Conservation (phyloP, 345 rosid species). For the Barbarea vulgaris region DNA sequence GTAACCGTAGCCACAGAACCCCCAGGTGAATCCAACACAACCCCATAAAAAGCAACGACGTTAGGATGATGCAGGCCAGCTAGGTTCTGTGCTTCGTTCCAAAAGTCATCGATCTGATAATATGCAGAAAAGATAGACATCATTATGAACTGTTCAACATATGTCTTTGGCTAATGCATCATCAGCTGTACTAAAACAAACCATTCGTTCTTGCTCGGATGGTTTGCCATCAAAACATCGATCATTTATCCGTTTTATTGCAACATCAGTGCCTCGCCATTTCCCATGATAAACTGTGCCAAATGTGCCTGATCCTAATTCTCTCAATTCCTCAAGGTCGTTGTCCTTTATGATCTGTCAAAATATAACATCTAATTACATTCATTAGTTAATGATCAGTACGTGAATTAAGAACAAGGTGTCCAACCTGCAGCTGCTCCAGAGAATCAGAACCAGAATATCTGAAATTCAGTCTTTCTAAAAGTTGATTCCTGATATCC, state of each 20-base stretch:
- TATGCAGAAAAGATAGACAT: neutral
- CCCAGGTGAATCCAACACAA: conserved; percentile 11
- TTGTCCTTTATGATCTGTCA: neutral
- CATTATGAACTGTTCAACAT: conserved; percentile 1
- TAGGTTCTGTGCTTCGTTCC: conserved; percentile 11
- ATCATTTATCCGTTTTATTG: conserved; percentile 12
- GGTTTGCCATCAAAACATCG: conserved; percentile 14
- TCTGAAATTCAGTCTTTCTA: neutral
- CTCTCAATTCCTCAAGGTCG: neutral
- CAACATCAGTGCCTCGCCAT: conserved; percentile 19
- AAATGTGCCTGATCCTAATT: conserved; percentile 14
- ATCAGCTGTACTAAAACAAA: neutral
- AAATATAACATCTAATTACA: neutral
- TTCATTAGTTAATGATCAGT: neutral
- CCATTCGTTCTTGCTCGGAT: conserved; percentile 11
- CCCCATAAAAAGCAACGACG: conserved; percentile 9
- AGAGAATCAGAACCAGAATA: conserved; percentile 6
- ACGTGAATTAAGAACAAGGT: neutral
- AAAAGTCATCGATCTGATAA: conserved; percentile 8
- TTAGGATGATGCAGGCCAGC: conserved; percentile 19
- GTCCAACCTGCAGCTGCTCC: conserved; percentile 7
- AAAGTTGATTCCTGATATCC: conserved; percentile 7
- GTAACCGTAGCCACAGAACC: conserved; percentile 11
- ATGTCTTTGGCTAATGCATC: neutral
- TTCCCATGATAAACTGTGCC: conserved; percentile 11